These are phyloP conservation scores for Mytilinidion resinicola DNA, from an alignment of 495 filamentous ascomycete species.

Conservation along the genomic window DNA sequence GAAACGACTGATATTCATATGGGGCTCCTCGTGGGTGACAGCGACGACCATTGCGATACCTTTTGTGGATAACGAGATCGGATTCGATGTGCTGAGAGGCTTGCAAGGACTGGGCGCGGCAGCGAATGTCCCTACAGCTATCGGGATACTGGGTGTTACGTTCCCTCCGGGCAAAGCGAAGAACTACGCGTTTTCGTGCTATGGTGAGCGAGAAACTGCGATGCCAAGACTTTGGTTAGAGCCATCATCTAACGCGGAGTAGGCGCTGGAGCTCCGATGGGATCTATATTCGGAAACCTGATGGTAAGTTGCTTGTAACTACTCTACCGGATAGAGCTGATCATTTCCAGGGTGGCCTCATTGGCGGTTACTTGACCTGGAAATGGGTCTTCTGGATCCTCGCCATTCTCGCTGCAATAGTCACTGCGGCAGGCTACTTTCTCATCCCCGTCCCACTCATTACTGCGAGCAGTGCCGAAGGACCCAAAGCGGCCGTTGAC, in stretches of 20 bases:
- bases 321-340: background rate
- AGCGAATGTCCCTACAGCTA: slow-evolving; percentile 44
- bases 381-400: slow-evolving; percentile 49
- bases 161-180: slow-evolving; percentile 57
- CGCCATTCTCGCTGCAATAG: slow-evolving; percentile 26
- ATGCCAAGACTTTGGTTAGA: background rate
- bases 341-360: slow-evolving; percentile 39
- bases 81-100: slow-evolving; percentile 37
- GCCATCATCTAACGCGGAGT: background rate
- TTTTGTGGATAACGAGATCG: slow-evolving; percentile 34
- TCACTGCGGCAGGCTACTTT: slow-evolving; percentile 30
- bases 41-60: slow-evolving; percentile 30
- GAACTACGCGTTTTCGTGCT: slow-evolving; percentile 52
- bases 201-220: slow-evolving; percentile 9
- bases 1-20: slow-evolving; percentile 35
- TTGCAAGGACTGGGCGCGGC: slow-evolving; percentile 36
- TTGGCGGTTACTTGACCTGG: slow-evolving; percentile 52
- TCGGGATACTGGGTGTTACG: slow-evolving; percentile 56
- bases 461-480: background rate
- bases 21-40: slow-evolving; percentile 33
- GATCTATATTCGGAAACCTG: slow-evolving; percentile 51
- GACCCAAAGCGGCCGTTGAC: slow-evolving; percentile 27
- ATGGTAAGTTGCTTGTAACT: slow-evolving; percentile 21
- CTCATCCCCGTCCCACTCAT: slow-evolving; percentile 30
- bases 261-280: slow-evolving; percentile 38